Percentiles rank a stretch among this genome's conserved stretches.
These are phyloP conservation scores for Exophiala aquamarina DNA, from an alignment of 2,329 filamentous ascomycete species.

Conservation along the genomic window DNA sequence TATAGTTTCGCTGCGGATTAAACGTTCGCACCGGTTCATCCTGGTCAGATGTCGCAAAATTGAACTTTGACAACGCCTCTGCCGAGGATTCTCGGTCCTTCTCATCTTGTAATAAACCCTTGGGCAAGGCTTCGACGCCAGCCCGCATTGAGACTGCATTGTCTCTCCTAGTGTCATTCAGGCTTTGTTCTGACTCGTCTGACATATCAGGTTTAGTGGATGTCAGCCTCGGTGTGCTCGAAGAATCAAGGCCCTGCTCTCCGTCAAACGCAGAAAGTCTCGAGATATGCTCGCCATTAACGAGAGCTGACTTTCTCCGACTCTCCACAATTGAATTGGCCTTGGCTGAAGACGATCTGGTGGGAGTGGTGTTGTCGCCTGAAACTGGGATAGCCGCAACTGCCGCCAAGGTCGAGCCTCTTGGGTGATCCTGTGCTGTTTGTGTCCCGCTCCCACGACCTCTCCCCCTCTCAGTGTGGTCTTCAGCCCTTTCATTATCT, in stretches of 20 bases:
- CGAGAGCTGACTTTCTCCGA: constrained; percentile 5
- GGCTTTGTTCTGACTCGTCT: constrained; percentile 9
- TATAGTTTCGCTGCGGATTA: constrained; percentile 19
- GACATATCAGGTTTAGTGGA: constrained; percentile 4
- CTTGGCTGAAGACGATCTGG: constrained; percentile 2
- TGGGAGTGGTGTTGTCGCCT: constrained; percentile 1
- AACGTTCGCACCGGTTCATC: constrained; percentile 25
- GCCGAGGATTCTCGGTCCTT: constrained; percentile 8
- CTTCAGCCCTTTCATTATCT: constrained; percentile 4
- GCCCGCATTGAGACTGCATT: constrained; percentile 25
- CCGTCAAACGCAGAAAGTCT: constrained; percentile 3
- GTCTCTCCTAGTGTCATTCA: constrained; percentile 22
- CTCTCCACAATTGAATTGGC: constrained; percentile 2
- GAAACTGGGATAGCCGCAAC: constrained; percentile 12
- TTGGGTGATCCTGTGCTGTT: constrained; percentile 12
- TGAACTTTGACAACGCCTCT: constrained; percentile 20
- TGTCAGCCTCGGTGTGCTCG: constrained; percentile 11
- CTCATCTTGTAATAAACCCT: constrained; percentile 10
- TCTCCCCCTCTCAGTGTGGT: neutral
- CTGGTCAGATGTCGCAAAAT: constrained; percentile 24
- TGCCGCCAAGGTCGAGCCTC: constrained; percentile 11
- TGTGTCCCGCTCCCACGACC: neutral
- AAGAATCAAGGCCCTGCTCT: constrained; percentile 5
- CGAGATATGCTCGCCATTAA: constrained; percentile 13
- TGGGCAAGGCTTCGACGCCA: constrained; percentile 23